phyloP scores from a whole-genome alignment of 73 alveolate genomes.

The Vitrella brassicaformis region DNA sequence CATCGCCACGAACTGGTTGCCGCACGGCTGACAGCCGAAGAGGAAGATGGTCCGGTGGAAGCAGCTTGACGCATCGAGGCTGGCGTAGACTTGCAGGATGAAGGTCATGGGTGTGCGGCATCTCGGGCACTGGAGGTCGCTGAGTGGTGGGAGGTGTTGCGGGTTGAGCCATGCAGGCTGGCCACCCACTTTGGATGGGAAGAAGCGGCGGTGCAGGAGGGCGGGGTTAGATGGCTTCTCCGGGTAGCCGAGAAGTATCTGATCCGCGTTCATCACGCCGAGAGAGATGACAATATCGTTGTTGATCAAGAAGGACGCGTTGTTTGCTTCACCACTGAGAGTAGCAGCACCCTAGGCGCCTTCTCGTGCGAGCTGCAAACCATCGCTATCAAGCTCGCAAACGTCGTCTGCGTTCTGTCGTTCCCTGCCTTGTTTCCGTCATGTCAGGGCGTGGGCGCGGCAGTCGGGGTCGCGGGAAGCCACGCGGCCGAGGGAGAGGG shows the following conservation, averaged over 20 bases:
- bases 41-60: conserved; percentile 25
- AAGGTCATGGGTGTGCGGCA: not conserved
- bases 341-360: too few species aligned
- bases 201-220: conserved; percentile 12
- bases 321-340: too few species aligned
- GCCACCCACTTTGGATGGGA: conserved; percentile 35
- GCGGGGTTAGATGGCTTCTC: not conserved
- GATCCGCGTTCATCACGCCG: too few species aligned
- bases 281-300: too few species aligned
- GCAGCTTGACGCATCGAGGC: conserved; percentile 1
- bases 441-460: too few species aligned
- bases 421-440: too few species aligned
- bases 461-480: too few species aligned
- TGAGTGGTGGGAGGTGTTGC: not conserved
- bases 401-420: too few species aligned
- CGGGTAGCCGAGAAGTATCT: not conserved
- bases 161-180: conserved; percentile 20
- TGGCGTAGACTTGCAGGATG: not conserved
- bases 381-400: too few species aligned
- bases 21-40: conserved; percentile 6
- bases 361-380: too few species aligned
- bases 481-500: too few species aligned
- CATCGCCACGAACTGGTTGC: not conserved
- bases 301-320: too few species aligned
- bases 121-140: not conserved